Evolutionary conservation across 495 filamentous ascomycete genomes (phyloP), one percentile per base, ranked within the genome.

Genomic region (Haplographium delicatum): DNA sequence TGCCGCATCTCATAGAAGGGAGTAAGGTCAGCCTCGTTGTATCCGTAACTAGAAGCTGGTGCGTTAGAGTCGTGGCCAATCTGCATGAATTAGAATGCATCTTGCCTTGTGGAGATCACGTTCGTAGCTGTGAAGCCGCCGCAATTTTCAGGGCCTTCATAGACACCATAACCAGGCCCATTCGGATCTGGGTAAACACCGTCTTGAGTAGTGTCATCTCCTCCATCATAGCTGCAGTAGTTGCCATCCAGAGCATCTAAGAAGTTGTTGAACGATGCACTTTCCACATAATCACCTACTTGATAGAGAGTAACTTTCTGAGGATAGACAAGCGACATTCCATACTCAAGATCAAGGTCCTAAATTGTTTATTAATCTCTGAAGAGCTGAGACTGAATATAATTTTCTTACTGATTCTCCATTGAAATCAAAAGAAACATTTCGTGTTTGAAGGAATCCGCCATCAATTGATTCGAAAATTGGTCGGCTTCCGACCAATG

Each of bases 11-110:
- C 45, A 28, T 51, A 59, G 31, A 49, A 49, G 56, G 53, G 61
- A 34, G 78, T 66, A 13, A 74, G 73, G 2, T 57, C 54, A 20
- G 47, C 48, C 38, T 59, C 51, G 34, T 53, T 55, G 43, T 59
- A 59, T 1, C 28, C 47, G 40, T 59, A 59, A 1, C 47, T n/a
- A n/a, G n/a, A n/a, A n/a, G n/a, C n/a, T n/a, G n/a, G n/a, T n/a
- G n/a, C n/a, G n/a, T n/a, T n/a, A n/a, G n/a, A n/a, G n/a, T n/a
- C n/a, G n/a, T n/a, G n/a, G n/a, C n/a, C n/a, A n/a, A n/a, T n/a
- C n/a, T n/a, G n/a, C n/a, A n/a, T n/a, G n/a, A n/a, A n/a, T n/a
- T n/a, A n/a, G n/a, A n/a, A n/a, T n/a, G n/a, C n/a, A n/a, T n/a
- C n/a, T n/a, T n/a, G n/a, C n/a, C n/a, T 51, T 8, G 51, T 50